Base-by-base conservation (phyloP, 2,329 filamentous ascomycete genomes). In the Penicillium sp. region DNA sequence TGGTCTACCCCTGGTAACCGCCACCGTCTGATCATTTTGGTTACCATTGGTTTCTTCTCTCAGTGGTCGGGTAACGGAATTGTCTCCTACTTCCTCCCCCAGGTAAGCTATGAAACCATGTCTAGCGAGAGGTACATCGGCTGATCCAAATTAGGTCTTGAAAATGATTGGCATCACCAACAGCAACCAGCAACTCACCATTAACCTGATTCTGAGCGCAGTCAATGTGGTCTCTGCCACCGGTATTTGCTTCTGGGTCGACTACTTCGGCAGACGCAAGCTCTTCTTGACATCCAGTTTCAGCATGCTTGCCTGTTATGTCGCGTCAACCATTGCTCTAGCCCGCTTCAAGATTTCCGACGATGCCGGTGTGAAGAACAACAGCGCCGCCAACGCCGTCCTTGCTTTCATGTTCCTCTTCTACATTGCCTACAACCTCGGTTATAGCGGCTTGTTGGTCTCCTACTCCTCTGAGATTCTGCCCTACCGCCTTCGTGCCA, bases 1-100 rank as follows among this genome's bases (percentile, higher is more conserved):
- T 60, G 54, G 53, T 58, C 60, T 2, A 65, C 62, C 7, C 76
- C 78, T 30, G 84, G 83, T 44, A 87, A 86, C 70, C 80, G 84
- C 55, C 80, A 82, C 65, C 78, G 85, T 38, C 76, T 84, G 33
- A 71, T 84, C 53, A 84, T 87, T 59, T 73, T 83, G 28, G 70
- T 86, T 51, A 78, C 79, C 24, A 78, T 84, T 12, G 84, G 84
- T 63, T 78, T 85, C 67, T 86, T 86, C 76, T 82, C 81, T 6
- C 85, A 87, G 66, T 86, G 83, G 83, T 83, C 80, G 64, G 84
- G 84, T 42, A 85, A 85, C 59, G 73, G 75, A 17, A 69, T 80
- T 1, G 69, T 80, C 8, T 73, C 69, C 0, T 80, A 78, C 64
- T 79, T 77, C 59, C 66, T 79, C 35, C 51, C 51, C 15, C 51